phyloP scores from a whole-genome alignment of 768 basidiomycete genomes.

The Coprinopsis strossmayeri region DNA sequence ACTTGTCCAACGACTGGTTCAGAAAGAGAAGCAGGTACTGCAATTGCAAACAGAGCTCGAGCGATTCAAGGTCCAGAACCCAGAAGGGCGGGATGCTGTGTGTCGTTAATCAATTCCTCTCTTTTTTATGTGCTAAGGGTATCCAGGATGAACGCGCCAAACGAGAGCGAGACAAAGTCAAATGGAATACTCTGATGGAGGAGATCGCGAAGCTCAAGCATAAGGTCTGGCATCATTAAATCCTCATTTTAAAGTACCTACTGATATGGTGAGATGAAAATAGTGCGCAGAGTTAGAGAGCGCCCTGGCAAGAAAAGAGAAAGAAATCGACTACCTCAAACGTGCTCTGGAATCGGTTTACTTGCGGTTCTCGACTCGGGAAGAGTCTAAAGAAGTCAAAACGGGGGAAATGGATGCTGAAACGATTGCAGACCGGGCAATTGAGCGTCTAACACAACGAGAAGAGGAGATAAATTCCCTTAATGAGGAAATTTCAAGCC shows the following conservation, averaged over 20 bases:
- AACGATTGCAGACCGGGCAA: conserved; percentile 59
- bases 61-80: conserved; percentile 50
- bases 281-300: conserved; percentile 53
- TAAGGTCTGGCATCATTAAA: conserved; percentile 40
- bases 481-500: conserved; percentile 38
- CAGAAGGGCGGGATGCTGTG: conserved; percentile 58
- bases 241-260: too few relatives aligned
- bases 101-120: conserved; percentile 16
- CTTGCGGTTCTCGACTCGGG: conserved; percentile 60
- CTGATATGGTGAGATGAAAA: too few relatives aligned
- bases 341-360: conserved; percentile 86
- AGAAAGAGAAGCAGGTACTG: conserved; percentile 81
- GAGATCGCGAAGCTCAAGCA: conserved; percentile 68
- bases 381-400: conserved; percentile 40
- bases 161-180: conserved; percentile 68
- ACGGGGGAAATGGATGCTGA: conserved; percentile 57
- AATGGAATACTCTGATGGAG: conserved; percentile 65
- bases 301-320: conserved; percentile 47
- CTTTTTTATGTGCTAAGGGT: background rate
- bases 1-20: conserved; percentile 70
- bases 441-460: conserved; percentile 62
- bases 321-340: conserved; percentile 72
- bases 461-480: conserved; percentile 59
- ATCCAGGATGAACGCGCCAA: conserved; percentile 67
- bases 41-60: conserved; percentile 71